Percentiles rank a stretch among this genome's conserved stretches.
These are phyloP conservation scores for Leptomonas pyrrhocoris DNA, from an alignment of 208 protist genomes.

Conservation along the genomic window DNA sequence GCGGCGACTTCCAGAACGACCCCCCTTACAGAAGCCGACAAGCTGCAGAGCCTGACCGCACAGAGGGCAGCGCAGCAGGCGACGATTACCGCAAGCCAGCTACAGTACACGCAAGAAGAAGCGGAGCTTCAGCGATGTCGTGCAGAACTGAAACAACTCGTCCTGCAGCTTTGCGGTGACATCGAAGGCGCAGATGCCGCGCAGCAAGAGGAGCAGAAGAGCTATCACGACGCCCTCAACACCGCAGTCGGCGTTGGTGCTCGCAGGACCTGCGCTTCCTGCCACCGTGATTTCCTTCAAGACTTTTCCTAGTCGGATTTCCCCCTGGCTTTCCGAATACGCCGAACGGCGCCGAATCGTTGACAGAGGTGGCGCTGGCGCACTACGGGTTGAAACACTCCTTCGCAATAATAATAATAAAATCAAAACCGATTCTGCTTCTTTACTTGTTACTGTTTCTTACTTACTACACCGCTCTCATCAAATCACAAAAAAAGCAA, in stretches of 20 bases:
- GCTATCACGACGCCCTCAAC: slow-evolving; percentile 38
- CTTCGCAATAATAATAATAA: not conserved
- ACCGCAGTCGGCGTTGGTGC: slow-evolving; percentile 7
- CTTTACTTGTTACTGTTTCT: no score
- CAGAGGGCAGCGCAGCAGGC: slow-evolving; percentile 9
- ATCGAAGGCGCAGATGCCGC: slow-evolving; percentile 52
- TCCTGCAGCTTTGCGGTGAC: slow-evolving; percentile 38
- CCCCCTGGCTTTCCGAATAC: not conserved
- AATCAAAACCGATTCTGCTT: no score
- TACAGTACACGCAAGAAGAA: slow-evolving; percentile 6
- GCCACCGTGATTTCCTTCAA: not conserved
- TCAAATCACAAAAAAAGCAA: no score
- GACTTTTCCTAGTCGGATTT: not conserved
- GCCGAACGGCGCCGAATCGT: no score
- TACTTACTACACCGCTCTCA: no score
- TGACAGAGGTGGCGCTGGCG: no score
- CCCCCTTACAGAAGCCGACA: not conserved
- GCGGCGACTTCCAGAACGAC: no score
- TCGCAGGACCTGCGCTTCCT: not conserved
- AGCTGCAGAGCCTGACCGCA: not conserved
- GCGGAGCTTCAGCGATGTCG: slow-evolving; percentile 13
- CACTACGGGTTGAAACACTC: not conserved
- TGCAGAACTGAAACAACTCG: slow-evolving; percentile 27
- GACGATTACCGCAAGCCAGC: slow-evolving; percentile 3
- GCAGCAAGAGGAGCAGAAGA: slow-evolving; percentile 43